Base-by-base conservation (phyloP, 768 basidiomycete genomes). In the Punctularia strigosozonata region DNA sequence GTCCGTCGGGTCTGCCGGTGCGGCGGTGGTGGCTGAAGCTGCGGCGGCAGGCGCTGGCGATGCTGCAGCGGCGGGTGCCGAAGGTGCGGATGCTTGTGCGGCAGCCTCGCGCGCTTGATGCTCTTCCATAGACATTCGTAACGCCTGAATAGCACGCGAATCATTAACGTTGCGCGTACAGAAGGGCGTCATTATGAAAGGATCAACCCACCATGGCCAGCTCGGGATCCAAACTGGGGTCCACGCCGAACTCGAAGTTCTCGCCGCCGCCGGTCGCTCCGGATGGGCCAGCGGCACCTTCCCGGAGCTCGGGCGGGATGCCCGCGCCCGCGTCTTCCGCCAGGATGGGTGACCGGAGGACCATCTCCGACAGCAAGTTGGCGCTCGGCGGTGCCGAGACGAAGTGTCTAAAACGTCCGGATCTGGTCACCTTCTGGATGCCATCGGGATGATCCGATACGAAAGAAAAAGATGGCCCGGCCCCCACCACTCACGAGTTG, bases 101-200 rank as follows among this genome's bases (percentile, higher is more conserved):
- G 69, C 64, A 6, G 68, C 67, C 66, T 73, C 67, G 8, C 91
- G 79, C 14, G 87, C 88, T 52, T 80, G 77, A 37, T 90, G 89
- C 55, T 95, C 91, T 63, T 94, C 87, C 72, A 98, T 78, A 1
- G 92, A 97, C 86, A 98, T 88, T 25, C 92, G 84, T 30, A 99
- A 72, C 7, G 91, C 94, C 92, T 95, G 47, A 30, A 21, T 4
- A 39, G 43, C 21, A 46, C 33, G 4, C 17, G 31, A 26, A 23
- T 30, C 17, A 31, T 17, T n/a, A 41, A 23, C n/a, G 5, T 35
- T 4, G 30, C 23, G 15, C 22, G 5, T 40, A 7, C 24, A 32
- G 38, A n/a, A 25, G 25, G 24, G 10, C 4, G 32, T 18, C 31
- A n/a, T 31, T 25, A 14, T 14, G 22, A 23, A 30, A 15, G 39